These are phyloP conservation scores for Gonapodya prolifera DNA, from an alignment of 192 early-diverging fungal genomes.

Conservation along the genomic window DNA sequence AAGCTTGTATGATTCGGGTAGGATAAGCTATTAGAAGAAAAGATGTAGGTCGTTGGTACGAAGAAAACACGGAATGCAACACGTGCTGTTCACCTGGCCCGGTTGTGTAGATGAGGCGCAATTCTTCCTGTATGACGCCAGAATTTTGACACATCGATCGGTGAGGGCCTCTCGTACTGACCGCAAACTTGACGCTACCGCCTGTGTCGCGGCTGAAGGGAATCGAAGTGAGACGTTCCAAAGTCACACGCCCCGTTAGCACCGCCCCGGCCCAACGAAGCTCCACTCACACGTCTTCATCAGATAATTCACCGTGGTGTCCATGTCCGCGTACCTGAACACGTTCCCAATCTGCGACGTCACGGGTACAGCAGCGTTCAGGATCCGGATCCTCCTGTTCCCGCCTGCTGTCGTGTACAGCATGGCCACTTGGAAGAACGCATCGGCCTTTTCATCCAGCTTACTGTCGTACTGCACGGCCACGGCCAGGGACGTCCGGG, in stretches of 20 bases:
- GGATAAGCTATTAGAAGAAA: slow-evolving; percentile 79
- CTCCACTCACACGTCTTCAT: slow-evolving; percentile 66
- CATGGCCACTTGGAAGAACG: slow-evolving; percentile 84
- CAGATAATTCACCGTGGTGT: slow-evolving; percentile 79
- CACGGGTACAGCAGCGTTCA: slow-evolving; percentile 68
- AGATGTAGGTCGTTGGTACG: too few relatives aligned
- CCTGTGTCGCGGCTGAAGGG: too few relatives aligned
- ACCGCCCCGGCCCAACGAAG: too few relatives aligned
- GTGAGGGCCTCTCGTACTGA: slow-evolving; percentile 69
- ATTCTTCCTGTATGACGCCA: slow-evolving; percentile 82
- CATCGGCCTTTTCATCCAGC: slow-evolving; percentile 61
- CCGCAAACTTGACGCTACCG: slow-evolving; percentile 53
- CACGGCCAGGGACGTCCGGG: slow-evolving; percentile 71
- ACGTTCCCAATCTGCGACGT: slow-evolving; percentile 64
- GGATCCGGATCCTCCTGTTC: slow-evolving; percentile 79
- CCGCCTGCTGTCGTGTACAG: slow-evolving; percentile 88
- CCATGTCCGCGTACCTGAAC: slow-evolving; percentile 84
- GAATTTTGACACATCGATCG: slow-evolving; percentile 75
- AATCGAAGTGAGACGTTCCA: too few relatives aligned
- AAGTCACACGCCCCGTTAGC: too few relatives aligned
- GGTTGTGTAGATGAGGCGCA: slow-evolving; percentile 77
- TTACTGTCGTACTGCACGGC: slow-evolving; percentile 77
- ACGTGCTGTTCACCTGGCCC: too few relatives aligned
- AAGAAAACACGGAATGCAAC: too few relatives aligned
- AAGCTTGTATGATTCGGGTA: slow-evolving; percentile 92